Evolutionary conservation across 352 stramenopile species (phyloP).

Genomic region (Pythium scleroteichum): DNA sequence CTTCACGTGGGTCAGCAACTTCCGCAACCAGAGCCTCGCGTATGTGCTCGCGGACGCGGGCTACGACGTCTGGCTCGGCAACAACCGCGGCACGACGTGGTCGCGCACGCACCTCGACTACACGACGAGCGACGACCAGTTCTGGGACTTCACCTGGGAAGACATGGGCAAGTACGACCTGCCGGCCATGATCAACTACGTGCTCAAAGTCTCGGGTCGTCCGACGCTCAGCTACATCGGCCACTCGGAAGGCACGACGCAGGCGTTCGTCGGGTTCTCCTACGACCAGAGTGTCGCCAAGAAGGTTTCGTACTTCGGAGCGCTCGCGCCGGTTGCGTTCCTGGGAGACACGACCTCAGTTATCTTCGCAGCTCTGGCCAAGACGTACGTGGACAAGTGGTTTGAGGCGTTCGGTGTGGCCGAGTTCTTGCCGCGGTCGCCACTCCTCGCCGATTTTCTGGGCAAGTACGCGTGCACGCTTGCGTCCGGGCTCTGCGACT

Average conservation of each 20-base stretch:
- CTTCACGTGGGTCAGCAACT: slow-evolving; percentile 56
- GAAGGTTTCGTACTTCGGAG: slow-evolving; percentile 59
- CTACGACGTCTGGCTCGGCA: slow-evolving; percentile 65
- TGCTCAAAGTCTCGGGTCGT: slow-evolving; percentile 36
- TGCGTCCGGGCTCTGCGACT: slow-evolving; percentile 36
- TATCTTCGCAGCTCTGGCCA: slow-evolving; percentile 43
- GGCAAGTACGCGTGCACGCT: slow-evolving; percentile 42
- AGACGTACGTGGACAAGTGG: slow-evolving; percentile 46
- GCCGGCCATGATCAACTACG: slow-evolving; percentile 53
- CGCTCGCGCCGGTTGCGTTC: slow-evolving; percentile 49
- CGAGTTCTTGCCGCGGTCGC: slow-evolving; percentile 43
- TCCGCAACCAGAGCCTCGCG: slow-evolving; percentile 55
- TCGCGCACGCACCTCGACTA: slow-evolving; percentile 46
- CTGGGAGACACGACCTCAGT: slow-evolving; percentile 40
- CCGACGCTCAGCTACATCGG: slow-evolving; percentile 54
- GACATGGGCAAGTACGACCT: slow-evolving; percentile 55
- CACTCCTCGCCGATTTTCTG: slow-evolving; percentile 45
- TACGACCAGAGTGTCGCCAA: slow-evolving; percentile 52
- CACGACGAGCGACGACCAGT: slow-evolving; percentile 36
- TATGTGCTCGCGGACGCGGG: slow-evolving; percentile 56
- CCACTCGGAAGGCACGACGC: slow-evolving; percentile 59
- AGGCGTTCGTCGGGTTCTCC: slow-evolving; percentile 57
- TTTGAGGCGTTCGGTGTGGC: slow-evolving; percentile 43
- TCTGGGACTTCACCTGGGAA: slow-evolving; percentile 60
- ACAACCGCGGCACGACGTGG: slow-evolving; percentile 59